These are phyloP conservation scores for Sugiyamaella xylanicola DNA, from an alignment of 1,139 yeast genomes.

Conservation along the genomic window DNA sequence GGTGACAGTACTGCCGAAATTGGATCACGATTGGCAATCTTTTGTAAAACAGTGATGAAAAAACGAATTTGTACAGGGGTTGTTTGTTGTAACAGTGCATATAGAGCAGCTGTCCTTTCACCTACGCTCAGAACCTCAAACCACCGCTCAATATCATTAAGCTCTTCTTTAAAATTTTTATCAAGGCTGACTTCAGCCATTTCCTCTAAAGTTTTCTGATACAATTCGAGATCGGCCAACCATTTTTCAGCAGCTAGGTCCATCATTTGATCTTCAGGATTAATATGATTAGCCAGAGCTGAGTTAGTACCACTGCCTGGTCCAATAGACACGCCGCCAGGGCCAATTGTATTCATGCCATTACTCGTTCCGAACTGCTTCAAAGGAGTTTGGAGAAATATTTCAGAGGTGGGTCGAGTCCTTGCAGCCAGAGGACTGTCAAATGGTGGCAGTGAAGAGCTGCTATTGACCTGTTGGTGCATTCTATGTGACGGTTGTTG, in stretches of 20 bases:
- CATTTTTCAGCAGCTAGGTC: conserved; percentile 40
- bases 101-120: conserved; percentile 46
- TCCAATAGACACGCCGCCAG: conserved; percentile 6
- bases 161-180: conserved; percentile 37
- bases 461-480: conserved; percentile 17
- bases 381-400: conserved; percentile 32
- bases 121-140: conserved; percentile 43
- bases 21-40: conserved; percentile 39
- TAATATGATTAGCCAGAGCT: conserved; percentile 8
- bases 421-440: conserved; percentile 34
- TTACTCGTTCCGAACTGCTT: conserved; percentile 20
- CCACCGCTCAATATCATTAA: conserved; percentile 44
- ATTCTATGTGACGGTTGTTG: conserved; percentile 15
- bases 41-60: conserved; percentile 43
- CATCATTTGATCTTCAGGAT: conserved; percentile 25
- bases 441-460: conserved; percentile 23
- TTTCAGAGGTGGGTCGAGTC: conserved; percentile 37
- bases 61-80: conserved; percentile 45
- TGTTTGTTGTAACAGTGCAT: conserved; percentile 43
- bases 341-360: conserved; percentile 13
- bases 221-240: conserved; percentile 42
- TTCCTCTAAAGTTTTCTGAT: conserved; percentile 41
- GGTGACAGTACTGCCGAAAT: conserved; percentile 37
- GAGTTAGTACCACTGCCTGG: conserved; percentile 4
- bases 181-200: conserved; percentile 42